Percentiles rank a stretch among this genome's conserved stretches.
phyloP scores from a whole-genome alignment of 768 basidiomycete species.

The Crepidotus variabilis region DNA sequence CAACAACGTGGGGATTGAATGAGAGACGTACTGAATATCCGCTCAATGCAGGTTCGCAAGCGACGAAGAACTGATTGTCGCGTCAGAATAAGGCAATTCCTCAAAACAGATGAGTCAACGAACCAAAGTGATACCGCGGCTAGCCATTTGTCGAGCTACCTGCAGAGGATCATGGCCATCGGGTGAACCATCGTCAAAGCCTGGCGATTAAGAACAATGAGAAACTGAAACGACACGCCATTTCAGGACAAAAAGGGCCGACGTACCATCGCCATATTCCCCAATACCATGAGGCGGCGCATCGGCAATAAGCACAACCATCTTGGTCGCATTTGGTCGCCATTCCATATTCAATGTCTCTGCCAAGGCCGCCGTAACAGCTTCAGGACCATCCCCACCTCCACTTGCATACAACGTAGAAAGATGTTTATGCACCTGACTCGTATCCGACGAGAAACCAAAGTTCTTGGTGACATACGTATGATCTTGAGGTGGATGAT shows the following conservation, averaged over 20 bases:
- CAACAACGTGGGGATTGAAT: background rate
- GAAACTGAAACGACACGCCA: constrained; percentile 7
- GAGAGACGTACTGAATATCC: constrained; percentile 72
- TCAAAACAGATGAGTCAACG: constrained; percentile 20
- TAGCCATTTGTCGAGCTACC: constrained; percentile 86
- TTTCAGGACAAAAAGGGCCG: constrained; percentile 6
- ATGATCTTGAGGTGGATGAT: constrained; percentile 96
- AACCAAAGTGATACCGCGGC: constrained; percentile 86
- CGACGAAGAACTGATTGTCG: constrained; percentile 85
- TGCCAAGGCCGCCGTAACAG: constrained; percentile 88
- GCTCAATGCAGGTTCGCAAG: constrained; percentile 93
- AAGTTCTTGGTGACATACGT: constrained; percentile 93
- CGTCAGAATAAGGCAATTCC: constrained; percentile 5
- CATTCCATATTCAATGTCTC: constrained; percentile 90
- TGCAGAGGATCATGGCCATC: constrained; percentile 91
- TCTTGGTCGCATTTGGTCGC: constrained; percentile 85
- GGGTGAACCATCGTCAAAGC: constrained; percentile 91
- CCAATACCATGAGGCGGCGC: constrained; percentile 98
- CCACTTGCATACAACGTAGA: constrained; percentile 84
- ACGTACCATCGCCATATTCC: constrained; percentile 90
- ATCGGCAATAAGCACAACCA: constrained; percentile 96
- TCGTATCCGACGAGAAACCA: constrained; percentile 91
- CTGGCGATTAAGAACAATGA: constrained; percentile 33
- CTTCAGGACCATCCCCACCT: constrained; percentile 95
- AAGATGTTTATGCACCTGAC: constrained; percentile 80